These are phyloP conservation scores for Trichosporon asahii DNA, from an alignment of 1,284 basidiomycete species.

Conservation along the genomic window DNA sequence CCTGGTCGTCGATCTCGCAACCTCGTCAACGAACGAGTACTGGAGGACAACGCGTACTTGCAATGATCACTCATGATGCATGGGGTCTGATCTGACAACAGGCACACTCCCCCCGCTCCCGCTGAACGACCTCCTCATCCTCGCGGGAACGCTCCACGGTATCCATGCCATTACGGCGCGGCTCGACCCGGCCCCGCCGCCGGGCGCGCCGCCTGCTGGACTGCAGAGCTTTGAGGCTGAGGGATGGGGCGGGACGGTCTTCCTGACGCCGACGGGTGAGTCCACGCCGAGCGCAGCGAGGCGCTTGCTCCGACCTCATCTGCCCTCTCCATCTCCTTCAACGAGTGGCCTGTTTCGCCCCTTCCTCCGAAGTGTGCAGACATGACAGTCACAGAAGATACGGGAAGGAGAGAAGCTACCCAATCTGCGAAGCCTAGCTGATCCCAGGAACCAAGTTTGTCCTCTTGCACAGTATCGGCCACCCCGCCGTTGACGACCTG, in stretches of 20 bases:
- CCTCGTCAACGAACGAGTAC: neutral
- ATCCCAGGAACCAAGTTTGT: slow-evolving; percentile 92
- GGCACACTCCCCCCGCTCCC: slow-evolving; percentile 81
- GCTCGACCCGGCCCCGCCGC: slow-evolving; percentile 73
- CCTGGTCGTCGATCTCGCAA: neutral
- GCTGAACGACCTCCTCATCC: slow-evolving; percentile 95
- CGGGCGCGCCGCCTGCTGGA: slow-evolving; percentile 77
- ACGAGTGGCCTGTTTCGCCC: too few relatives aligned
- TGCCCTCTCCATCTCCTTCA: too few relatives aligned
- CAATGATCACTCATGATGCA: too few relatives aligned
- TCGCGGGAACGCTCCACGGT: slow-evolving; percentile 94
- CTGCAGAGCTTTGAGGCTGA: slow-evolving; percentile 93
- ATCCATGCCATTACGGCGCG: slow-evolving; percentile 96
- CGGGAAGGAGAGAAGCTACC: too few relatives aligned
- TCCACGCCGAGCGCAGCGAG: too few relatives aligned
- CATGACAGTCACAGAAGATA: too few relatives aligned
- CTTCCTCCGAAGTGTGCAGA: too few relatives aligned
- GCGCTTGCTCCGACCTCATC: too few relatives aligned
- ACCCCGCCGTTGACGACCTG: slow-evolving; percentile 61
- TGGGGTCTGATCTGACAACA: slow-evolving; percentile 43
- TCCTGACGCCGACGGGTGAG: slow-evolving; percentile 88
- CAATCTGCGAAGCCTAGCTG: too few relatives aligned
- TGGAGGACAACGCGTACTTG: too few relatives aligned
- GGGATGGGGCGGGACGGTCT: slow-evolving; percentile 55
- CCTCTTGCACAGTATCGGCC: slow-evolving; percentile 67